Conservation (phyloP, 1,284 basidiomycete genomes). For the Ustilago xerochloae region DNA sequence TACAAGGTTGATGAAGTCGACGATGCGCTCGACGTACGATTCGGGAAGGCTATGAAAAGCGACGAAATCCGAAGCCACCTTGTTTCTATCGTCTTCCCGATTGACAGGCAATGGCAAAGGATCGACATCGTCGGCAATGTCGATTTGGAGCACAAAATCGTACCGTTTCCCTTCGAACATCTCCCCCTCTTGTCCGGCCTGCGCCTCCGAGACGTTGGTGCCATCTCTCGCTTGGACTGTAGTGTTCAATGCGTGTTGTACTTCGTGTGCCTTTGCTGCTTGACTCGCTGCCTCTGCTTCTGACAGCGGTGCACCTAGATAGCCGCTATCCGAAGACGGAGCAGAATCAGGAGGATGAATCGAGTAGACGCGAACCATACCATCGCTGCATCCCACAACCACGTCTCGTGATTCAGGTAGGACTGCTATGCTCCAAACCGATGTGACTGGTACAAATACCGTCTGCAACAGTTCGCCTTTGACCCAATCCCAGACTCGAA, state of each 20-base stretch:
- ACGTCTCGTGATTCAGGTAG: constrained; percentile 39
- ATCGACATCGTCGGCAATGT: constrained; percentile 47
- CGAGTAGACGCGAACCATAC: constrained; percentile 47
- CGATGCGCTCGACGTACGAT: constrained; percentile 33
- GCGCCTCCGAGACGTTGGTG: neutral
- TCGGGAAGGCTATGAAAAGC: constrained; percentile 25
- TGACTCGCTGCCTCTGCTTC: constrained; percentile 6
- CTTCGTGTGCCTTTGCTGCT: constrained; percentile 3
- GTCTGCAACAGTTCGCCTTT: constrained; percentile 17
- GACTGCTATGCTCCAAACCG: constrained; percentile 43
- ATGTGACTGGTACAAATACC: constrained; percentile 34
- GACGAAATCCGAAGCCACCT: constrained; percentile 27
- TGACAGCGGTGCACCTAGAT: constrained; percentile 11
- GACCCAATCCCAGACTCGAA: constrained; percentile 40
- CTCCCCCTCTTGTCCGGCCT: neutral
- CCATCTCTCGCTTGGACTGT: constrained; percentile 2
- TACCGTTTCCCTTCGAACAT: constrained; percentile 23
- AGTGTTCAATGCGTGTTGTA: constrained; percentile 1
- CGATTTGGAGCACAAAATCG: constrained; percentile 48
- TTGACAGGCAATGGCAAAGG: constrained; percentile 42
- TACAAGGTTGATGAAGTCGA: constrained; percentile 47
- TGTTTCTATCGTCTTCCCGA: constrained; percentile 19
- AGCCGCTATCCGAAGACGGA: constrained; percentile 10
- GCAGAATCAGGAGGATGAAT: neutral
- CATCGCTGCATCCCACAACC: constrained; percentile 45